These are phyloP conservation scores for Fusarium marasasianum DNA, from an alignment of 2,329 filamentous ascomycete species.

Conservation along the genomic window DNA sequence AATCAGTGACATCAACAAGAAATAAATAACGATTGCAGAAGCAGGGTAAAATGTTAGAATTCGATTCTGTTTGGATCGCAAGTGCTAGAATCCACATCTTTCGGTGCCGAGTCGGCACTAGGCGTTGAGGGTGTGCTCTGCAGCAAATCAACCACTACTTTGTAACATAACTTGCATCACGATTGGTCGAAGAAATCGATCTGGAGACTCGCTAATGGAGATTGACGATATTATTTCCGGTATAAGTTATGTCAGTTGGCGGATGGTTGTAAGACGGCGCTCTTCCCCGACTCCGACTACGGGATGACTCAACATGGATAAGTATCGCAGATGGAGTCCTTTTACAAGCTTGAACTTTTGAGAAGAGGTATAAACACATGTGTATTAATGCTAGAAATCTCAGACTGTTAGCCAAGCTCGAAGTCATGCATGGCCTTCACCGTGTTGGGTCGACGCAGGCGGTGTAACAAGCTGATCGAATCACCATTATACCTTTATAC, in stretches of 20 bases:
- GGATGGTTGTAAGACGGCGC: background rate
- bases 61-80: constrained; percentile 1
- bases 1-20: background rate
- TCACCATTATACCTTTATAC: background rate
- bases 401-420: background rate
- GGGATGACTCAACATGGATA: background rate
- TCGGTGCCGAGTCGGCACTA: constrained; percentile 33
- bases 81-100: constrained; percentile 12
- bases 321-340: background rate
- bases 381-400: no score
- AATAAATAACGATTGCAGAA: constrained; percentile 17
- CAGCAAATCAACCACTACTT: background rate
- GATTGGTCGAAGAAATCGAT: background rate
- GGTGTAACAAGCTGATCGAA: background rate
- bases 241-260: background rate
- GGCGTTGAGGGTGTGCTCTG: background rate
- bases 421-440: background rate
- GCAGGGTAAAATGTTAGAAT: constrained; percentile 5
- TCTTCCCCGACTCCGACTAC: constrained; percentile 1
- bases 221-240: background rate
- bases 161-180: background rate
- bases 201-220: background rate
- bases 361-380: background rate
- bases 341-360: background rate
- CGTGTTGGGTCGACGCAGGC: background rate